Evolutionary conservation across 441 rosid species (phyloP), one percentile per base, ranked within the genome.

Genomic region (Pelargonium citronellum): DNA sequence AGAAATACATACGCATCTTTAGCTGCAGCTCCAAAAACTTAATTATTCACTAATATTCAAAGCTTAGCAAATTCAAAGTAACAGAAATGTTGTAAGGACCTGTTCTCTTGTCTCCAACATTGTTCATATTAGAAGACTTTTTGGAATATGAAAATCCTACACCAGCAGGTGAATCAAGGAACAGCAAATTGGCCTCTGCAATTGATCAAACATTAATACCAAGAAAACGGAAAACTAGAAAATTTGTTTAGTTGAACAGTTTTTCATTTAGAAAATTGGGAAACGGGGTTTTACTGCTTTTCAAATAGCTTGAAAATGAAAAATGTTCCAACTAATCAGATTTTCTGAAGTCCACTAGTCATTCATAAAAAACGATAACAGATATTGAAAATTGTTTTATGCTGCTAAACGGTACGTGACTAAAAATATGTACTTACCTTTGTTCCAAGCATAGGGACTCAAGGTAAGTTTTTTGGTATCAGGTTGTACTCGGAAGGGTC

Each of bases 61-160:
- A 34, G 5, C 0, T 34, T 4, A 34, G 6, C 39, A 4, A 34
- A 34, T 34, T 34, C 39, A 4, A 34, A 34, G 44, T 19, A 49
- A 11, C 4, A 57, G 51, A 57, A 24, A 43, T n/a, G 3, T 24
- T 24, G 10, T 12, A 11, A 19, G 5, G 19, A 84, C 92, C 86
- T 79, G 92, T 80, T 66, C 87, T 87, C 71, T 81, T 84, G 81
- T 86, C 92, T 16, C 90, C 89, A 13, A 79, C 76, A 0, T 75
- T 74, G 72, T 66, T 49, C 49, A 79, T 70, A 65, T 86, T 86
- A 2, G 86, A 73, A 1, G 83, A 78, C 0, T 75, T 82, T 51
- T 82, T 87, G 8, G 90, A 73, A 71, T 86, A 86, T n/a, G 90
- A 87, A 70, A 87, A 87, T 44, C 90, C 90, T 30, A 87, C 90